A percentile compares a stretch with the other conserved stretches of the same genome.
phyloP scores from a whole-genome alignment of 805 yeast genomes.

The Limtongia smithiae region DNA sequence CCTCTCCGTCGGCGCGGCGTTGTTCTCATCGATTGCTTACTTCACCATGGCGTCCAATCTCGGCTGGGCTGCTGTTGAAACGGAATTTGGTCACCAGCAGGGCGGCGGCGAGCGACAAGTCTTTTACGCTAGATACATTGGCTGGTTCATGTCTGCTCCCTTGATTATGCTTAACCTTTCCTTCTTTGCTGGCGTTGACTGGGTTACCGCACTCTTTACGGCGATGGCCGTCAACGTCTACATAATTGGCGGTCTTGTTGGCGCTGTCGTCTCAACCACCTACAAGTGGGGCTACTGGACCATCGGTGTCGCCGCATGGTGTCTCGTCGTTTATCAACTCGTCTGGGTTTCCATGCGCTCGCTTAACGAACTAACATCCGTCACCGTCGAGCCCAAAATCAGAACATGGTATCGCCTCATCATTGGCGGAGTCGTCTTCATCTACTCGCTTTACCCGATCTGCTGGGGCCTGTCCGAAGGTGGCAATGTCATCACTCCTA shows the following conservation, averaged over 20 bases:
- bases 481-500: conserved; percentile 58
- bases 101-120: conserved; percentile 48
- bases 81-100: conserved; percentile 49
- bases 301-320: conserved; percentile 48
- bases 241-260: conserved; percentile 55
- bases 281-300: conserved; percentile 70
- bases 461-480: conserved; percentile 58
- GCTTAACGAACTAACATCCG: conserved; percentile 16
- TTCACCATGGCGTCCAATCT: conserved; percentile 57
- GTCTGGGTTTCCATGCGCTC: conserved; percentile 11
- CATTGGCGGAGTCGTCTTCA: conserved; percentile 1
- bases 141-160: conserved; percentile 58
- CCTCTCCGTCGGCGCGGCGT: conserved; percentile 43
- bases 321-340: conserved; percentile 35
- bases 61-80: conserved; percentile 49
- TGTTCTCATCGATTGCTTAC: conserved; percentile 47
- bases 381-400: conserved; percentile 15
- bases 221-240: conserved; percentile 44
- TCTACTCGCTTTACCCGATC: conserved; percentile 43
- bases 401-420: conserved; percentile 3
- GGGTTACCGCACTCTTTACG: conserved; percentile 38
- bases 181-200: conserved; percentile 38
- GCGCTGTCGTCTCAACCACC: conserved; percentile 50
- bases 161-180: conserved; percentile 38
- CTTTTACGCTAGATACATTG: conserved; percentile 52